phyloP scores from a whole-genome alignment of 2,329 filamentous ascomycete species.

The Sclerotinia minor region DNA sequence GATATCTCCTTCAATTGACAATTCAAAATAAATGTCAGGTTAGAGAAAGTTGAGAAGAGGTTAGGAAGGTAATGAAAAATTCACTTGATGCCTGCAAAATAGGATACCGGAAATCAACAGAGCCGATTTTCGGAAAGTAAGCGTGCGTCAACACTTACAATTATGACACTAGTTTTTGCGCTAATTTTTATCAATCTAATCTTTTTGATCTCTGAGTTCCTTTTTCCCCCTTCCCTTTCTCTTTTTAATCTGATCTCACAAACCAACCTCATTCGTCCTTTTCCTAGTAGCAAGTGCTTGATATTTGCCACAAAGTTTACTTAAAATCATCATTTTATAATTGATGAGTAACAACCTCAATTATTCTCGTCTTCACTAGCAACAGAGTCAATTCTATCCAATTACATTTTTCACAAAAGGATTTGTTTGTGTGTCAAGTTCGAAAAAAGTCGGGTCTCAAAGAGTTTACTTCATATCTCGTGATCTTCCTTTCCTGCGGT shows the following conservation, averaged over 20 bases:
- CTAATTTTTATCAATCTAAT: slow-evolving; percentile 27
- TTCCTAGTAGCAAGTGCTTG: not conserved
- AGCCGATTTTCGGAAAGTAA: slow-evolving; percentile 23
- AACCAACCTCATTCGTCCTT: slow-evolving; percentile 11
- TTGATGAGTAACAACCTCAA: not conserved
- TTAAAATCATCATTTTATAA: not conserved
- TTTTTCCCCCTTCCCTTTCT: not conserved
- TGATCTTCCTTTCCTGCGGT: slow-evolving; percentile 19
- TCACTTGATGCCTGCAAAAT: slow-evolving; percentile 3
- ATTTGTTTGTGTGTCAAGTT: not conserved
- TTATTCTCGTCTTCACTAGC: not conserved
- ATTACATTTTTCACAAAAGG: not conserved
- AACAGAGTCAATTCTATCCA: not conserved
- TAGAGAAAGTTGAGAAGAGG: not conserved
- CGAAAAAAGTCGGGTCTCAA: not conserved
- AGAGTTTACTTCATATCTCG: slow-evolving; percentile 8
- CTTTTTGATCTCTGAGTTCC: slow-evolving; percentile 23
- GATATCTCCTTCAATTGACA: slow-evolving; percentile 3
- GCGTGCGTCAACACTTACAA: too few species aligned
- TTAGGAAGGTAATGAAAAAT: not conserved
- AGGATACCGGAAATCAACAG: slow-evolving; percentile 8
- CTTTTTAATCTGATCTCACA: slow-evolving; percentile 7
- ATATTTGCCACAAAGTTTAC: not conserved
- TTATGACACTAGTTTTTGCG: slow-evolving; percentile 20
- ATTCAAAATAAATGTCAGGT: slow-evolving; percentile 1